Evolutionary conservation across 768 basidiomycete species (phyloP).

Genomic region (Boletales sp.): DNA sequence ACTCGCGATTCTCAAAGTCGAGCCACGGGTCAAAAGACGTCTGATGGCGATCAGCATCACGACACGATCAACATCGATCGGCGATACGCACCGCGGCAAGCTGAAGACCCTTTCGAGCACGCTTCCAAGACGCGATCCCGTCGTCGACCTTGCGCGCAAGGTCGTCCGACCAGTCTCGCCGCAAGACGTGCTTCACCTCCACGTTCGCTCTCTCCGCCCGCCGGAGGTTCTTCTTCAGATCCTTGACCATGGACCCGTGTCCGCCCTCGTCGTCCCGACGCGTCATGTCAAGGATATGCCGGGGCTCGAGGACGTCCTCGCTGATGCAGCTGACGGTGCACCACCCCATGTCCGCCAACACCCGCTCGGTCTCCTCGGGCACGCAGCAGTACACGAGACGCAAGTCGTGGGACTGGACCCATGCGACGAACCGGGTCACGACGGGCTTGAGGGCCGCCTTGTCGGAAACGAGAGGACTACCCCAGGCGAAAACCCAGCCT

Average conservation of each 20-base stretch:
- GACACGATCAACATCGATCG: background rate
- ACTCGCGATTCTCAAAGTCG: constrained; percentile 51
- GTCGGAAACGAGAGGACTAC: constrained; percentile 54
- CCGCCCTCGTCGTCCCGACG: constrained; percentile 34
- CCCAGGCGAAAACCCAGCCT: constrained; percentile 58
- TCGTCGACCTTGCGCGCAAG: constrained; percentile 46
- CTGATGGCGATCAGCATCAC: constrained; percentile 15
- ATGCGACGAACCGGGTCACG: constrained; percentile 43
- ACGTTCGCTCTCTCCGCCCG: constrained; percentile 55
- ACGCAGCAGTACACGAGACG: constrained; percentile 62
- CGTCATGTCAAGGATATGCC: constrained; percentile 40
- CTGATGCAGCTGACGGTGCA: constrained; percentile 58
- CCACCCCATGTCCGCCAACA: constrained; percentile 55
- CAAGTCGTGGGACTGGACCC: constrained; percentile 41
- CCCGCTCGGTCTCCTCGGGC: constrained; percentile 46
- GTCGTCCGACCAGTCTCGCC: constrained; percentile 38
- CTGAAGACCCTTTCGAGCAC: constrained; percentile 51
- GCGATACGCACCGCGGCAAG: constrained; percentile 42
- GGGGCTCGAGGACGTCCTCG: constrained; percentile 55
- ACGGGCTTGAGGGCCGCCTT: constrained; percentile 30
- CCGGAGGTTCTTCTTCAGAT: constrained; percentile 58
- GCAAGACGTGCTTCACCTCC: constrained; percentile 41
- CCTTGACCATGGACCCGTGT: constrained; percentile 45
- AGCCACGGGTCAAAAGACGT: constrained; percentile 51
- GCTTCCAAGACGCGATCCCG: constrained; percentile 56